Conservation (phyloP, 2,329 filamentous ascomycete genomes). For the Fusarium sacchari region DNA sequence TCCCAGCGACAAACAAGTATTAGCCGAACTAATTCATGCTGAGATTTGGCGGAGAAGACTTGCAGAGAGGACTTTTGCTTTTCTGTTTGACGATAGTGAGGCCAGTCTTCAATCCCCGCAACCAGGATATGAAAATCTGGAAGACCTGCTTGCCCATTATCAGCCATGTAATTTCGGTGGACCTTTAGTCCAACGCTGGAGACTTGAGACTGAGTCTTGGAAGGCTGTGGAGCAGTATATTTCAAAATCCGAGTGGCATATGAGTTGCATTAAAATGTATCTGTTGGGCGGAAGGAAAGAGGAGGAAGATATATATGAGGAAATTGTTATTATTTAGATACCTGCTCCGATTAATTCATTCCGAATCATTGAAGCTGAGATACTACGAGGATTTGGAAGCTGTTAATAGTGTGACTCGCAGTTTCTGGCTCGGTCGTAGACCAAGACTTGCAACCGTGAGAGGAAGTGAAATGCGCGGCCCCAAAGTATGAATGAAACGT, state of each 20-base stretch:
- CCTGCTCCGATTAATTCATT: accelerated
- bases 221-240: not conserved
- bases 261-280: not conserved
- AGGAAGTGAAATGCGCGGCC: accelerated
- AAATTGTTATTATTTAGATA: not conserved
- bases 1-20: no score
- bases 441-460: no score
- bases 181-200: not conserved
- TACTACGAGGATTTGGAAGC: not conserved
- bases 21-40: no score
- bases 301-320: not conserved
- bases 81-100: not conserved
- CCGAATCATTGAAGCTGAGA: accelerated
- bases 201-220: not conserved
- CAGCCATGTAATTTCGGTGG: accelerated
- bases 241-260: not conserved
- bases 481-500: accelerated
- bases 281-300: not conserved
- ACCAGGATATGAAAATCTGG: no score
- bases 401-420: accelerated
- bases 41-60: not conserved
- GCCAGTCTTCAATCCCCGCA: accelerated
- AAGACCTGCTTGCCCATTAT: accelerated
- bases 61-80: not conserved
- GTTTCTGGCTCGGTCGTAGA: no score